Percentiles rank a stretch among this genome's conserved stretches.
These are phyloP conservation scores for Leccinum boreale DNA, from an alignment of 768 basidiomycete species.

Conservation along the genomic window DNA sequence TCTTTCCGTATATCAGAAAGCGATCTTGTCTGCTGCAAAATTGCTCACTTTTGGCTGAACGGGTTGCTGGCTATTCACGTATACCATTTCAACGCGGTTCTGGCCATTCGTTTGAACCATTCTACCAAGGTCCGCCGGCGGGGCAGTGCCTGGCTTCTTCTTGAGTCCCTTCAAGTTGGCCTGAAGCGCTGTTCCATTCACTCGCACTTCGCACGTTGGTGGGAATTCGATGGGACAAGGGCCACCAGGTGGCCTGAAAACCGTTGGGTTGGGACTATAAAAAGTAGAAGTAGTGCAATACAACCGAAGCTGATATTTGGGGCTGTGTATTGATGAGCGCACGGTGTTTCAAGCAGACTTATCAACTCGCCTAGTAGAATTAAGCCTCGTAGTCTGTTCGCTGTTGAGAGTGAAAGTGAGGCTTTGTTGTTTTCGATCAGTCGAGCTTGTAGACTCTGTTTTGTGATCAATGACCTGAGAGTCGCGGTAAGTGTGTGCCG, in stretches of 20 bases:
- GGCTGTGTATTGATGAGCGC: slow-evolving; percentile 35
- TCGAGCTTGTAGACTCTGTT: slow-evolving; percentile 72
- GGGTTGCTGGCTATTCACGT: slow-evolving; percentile 85
- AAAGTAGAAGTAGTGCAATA: slow-evolving; percentile 87
- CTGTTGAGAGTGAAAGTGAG: slow-evolving; percentile 61
- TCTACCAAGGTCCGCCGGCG: slow-evolving; percentile 71
- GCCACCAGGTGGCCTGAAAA: slow-evolving; percentile 48
- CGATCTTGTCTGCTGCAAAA: background rate
- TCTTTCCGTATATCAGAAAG: slow-evolving; percentile 60
- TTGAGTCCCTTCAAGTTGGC: slow-evolving; percentile 89
- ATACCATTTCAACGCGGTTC: slow-evolving; percentile 84
- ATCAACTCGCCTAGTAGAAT: slow-evolving; percentile 47
- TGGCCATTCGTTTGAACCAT: slow-evolving; percentile 37
- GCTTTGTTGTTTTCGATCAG: slow-evolving; percentile 67
- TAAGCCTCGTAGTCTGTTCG: slow-evolving; percentile 64
- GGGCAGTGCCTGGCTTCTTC: slow-evolving; percentile 92
- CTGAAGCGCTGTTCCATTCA: slow-evolving; percentile 64
- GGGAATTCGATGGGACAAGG: slow-evolving; percentile 89
- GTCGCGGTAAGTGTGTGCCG: slow-evolving; percentile 6
- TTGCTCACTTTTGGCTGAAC: slow-evolving; percentile 61
- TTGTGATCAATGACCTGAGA: slow-evolving; percentile 3
- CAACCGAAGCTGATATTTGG: slow-evolving; percentile 76
- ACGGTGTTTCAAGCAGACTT: background rate
- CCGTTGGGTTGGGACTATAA: slow-evolving; percentile 46
- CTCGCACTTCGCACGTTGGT: slow-evolving; percentile 85